Base-by-base conservation (phyloP, 2,329 filamentous ascomycete genomes). In the Phaeosphaeriaceae sp. region DNA sequence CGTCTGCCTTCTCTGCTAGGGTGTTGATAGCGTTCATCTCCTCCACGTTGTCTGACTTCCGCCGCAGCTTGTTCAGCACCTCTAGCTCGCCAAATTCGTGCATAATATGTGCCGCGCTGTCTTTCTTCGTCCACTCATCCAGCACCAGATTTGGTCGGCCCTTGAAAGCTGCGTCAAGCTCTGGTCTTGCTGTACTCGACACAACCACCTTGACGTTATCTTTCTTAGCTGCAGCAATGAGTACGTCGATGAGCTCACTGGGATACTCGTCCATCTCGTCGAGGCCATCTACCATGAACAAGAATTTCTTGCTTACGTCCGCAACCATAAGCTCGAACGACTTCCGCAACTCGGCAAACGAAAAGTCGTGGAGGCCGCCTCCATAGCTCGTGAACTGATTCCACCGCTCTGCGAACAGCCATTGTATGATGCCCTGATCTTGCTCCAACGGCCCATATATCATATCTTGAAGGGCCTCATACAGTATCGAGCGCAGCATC, bases 181-280 rank as follows among this genome's bases (percentile, higher is more conserved):
- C 57, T 15, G 65, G 59, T 1, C 66, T 66, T 2, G 62, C 56
- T 7, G 71, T 67, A 47, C 72, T 72, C 13, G 74, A 76, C 1
- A 69, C 62, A n/a, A 70, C 64, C 6, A 75, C 59, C 47, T 76
- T 76, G 60, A 76, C 67, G 41, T 75, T 69, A 0, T 71, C 62
- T 13, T 63, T 71, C 24, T 65, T 65, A 3, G 66, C 54, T 6
- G 66, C 55, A 15, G 51, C 58, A 17, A 68, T 15, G 11, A 68
- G 42, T 9, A 70, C 46, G 11, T 69, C 64, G 17, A 75, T 52
- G 6, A 72, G 49, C 9, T 71, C 67, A 2, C 51, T 59, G 1
- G 62, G 58, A 45, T 66, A 60, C 4, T 65, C 66, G 11, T 73
- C 69, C n/a, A 68, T 54, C 46, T 75, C 72, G 53, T 75, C 72